phyloP scores from a whole-genome alignment of 2,329 filamentous ascomycete species.

The Stachybotrys elegans region DNA sequence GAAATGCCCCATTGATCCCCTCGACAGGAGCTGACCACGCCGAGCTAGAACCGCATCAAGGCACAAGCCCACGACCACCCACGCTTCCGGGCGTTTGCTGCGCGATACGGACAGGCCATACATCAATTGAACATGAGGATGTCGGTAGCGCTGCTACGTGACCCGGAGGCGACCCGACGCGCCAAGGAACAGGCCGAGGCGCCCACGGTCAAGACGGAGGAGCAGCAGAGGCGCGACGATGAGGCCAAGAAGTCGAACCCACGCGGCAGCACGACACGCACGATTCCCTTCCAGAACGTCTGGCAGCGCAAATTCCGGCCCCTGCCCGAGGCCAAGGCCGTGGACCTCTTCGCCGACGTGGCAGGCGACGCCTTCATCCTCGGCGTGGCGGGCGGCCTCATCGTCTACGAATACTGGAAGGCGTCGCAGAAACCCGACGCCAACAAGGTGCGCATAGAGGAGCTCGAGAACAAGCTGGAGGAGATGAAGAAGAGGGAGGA shows the following conservation, averaged over 20 bases:
- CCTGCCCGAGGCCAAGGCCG: constrained; percentile 60
- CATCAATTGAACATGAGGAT: constrained; percentile 65
- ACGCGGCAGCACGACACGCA: constrained; percentile 14
- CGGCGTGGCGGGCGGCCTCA: constrained; percentile 48
- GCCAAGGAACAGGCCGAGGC: constrained; percentile 59
- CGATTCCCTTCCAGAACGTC: constrained; percentile 40
- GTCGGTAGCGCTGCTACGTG: constrained; percentile 54
- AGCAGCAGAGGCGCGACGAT: constrained; percentile 53
- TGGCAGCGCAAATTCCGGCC: constrained; percentile 60
- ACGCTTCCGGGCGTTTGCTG: constrained; percentile 55
- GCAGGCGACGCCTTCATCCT: constrained; percentile 60
- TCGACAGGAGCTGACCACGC: too few relatives aligned
- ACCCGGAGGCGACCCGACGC: constrained; percentile 50
- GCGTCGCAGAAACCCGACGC: constrained; percentile 55
- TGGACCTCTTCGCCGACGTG: constrained; percentile 63
- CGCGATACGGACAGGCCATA: constrained; percentile 57
- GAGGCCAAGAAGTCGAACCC: constrained; percentile 40
- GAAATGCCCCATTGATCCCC: too few relatives aligned
- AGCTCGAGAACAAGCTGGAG: constrained; percentile 42
- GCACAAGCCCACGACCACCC: constrained; percentile 60
- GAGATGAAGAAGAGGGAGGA: constrained; percentile 44
- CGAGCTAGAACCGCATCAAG: constrained; percentile 58
- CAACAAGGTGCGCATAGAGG: constrained; percentile 48
- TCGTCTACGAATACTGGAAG: constrained; percentile 59
- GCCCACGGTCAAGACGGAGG: constrained; percentile 61